Conservation (phyloP, 2,329 filamentous ascomycete species). For the Trichoderma semiorbis region DNA sequence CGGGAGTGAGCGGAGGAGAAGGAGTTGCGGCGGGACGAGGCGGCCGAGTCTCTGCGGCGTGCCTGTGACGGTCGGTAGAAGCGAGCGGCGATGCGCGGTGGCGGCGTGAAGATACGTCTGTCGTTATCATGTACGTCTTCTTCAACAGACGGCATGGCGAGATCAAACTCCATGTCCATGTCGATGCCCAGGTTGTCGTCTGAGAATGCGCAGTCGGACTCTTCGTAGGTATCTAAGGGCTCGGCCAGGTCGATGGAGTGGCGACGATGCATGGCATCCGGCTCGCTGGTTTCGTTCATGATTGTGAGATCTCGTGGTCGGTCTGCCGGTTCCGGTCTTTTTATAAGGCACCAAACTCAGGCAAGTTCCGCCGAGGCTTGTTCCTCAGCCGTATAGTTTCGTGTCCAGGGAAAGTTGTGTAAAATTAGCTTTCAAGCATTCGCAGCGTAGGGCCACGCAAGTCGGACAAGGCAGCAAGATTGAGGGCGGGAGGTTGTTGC, state of each 20-base stretch:
- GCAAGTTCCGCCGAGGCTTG: not conserved
- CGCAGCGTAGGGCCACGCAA: not conserved
- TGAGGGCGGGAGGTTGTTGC: not conserved
- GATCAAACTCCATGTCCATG: constrained; percentile 34
- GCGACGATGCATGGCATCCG: constrained; percentile 40
- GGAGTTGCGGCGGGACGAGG: constrained; percentile 76
- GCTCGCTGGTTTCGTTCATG: constrained; percentile 3
- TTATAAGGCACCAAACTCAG: not conserved
- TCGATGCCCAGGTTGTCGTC: constrained; percentile 24
- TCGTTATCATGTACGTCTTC: constrained; percentile 37
- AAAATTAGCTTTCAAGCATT: not conserved
- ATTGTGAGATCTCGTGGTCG: not conserved
- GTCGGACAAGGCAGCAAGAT: not conserved
- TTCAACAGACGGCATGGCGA: constrained; percentile 38
- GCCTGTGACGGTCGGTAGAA: constrained; percentile 67
- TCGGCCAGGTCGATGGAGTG: constrained; percentile 41
- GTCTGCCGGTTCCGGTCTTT: not conserved
- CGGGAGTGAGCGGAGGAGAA: constrained; percentile 73
- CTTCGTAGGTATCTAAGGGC: constrained; percentile 39
- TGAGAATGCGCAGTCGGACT: constrained; percentile 28
- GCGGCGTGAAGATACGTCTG: constrained; percentile 54
- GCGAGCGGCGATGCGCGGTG: constrained; percentile 72
- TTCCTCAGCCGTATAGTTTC: not conserved
- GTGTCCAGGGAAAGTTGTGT: not conserved
- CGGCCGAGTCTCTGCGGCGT: constrained; percentile 70